Base-by-base conservation (phyloP, 2,329 filamentous ascomycete genomes). In the Aspergillus spinulosporus region DNA sequence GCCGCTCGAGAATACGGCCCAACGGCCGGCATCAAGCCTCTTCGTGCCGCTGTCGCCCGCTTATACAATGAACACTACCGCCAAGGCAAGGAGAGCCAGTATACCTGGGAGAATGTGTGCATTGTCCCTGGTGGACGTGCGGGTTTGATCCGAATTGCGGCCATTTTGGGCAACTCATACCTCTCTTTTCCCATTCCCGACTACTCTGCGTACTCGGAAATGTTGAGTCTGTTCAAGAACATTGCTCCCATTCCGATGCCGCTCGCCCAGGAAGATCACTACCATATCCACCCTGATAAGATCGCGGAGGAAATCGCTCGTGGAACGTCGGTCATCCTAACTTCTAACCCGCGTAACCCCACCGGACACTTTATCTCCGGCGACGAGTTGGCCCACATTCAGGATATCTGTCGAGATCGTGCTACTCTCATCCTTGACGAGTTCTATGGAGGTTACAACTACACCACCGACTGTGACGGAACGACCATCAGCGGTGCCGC, bases 171-270 rank as follows among this genome's bases (percentile, higher is more conserved):
- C 62, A 96, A 96, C 73, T 88, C 92, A 54, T 96, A 96, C 70
- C 81, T 97, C 61, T 90, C 88, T 42, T 97, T 97, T 82, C 96
- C 96, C 76, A 90, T 96, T 70, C 90, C 90, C 45, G 89, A 97
- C 74, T 97, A 97, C 78, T 96, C 92, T 2, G 93, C 93, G 2
- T 97, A 97, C 80, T 96, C 95, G 70, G 92, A 97, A 80, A 97
- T 97, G 92, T 77, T 97, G 77, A 91, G 88, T 56, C 80, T 97
- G 57, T 97, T 97, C 83, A 92, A 90, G 77, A 96, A 96, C 74
- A 95, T 96, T 69, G 89, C 90, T 43, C 88, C 90, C 54, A 90
- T 95, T 57, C 91, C 91, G 5, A 90, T 92, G 3, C 93, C 92
- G 8, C 82, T 97, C 9, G 86, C 88, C 34, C 87, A 91, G 67